A percentile compares a stretch with the other conserved stretches of the same genome.
These are phyloP conservation scores for Fusarium sp. DNA, from an alignment of 2,329 filamentous ascomycete genomes.

Conservation along the genomic window DNA sequence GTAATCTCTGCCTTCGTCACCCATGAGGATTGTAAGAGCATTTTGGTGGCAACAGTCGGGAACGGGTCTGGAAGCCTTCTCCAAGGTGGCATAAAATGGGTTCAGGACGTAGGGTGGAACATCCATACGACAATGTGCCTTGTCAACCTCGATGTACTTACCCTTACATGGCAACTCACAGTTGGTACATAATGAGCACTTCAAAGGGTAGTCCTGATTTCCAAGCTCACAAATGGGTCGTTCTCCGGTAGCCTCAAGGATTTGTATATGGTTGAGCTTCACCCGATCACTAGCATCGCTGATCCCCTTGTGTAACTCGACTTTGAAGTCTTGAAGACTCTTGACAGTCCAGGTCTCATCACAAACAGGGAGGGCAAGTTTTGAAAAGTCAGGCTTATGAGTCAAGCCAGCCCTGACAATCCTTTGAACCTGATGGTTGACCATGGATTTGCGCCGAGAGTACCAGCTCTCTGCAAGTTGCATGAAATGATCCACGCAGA, in stretches of 20 bases:
- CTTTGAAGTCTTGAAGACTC: background rate
- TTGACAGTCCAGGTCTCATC: constrained; percentile 10
- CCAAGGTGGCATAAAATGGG: background rate
- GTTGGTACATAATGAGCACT: constrained; percentile 2
- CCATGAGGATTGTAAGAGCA: constrained; percentile 8
- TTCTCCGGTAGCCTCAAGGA: background rate
- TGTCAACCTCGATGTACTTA: background rate
- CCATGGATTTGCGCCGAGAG: background rate
- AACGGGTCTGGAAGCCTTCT: background rate
- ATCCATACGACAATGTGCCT: background rate
- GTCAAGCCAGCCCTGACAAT: background rate
- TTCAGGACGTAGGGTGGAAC: background rate
- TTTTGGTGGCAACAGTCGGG: constrained; percentile 8
- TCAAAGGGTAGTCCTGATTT: background rate
- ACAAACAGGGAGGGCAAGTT: constrained; percentile 11
- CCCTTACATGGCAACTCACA: background rate
- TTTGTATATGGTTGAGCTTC: background rate
- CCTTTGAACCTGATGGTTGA: background rate
- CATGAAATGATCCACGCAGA: constrained; percentile 25
- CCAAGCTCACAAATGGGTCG: constrained; percentile 7
- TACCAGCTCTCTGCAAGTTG: constrained; percentile 27
- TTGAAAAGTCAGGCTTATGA: constrained; percentile 7
- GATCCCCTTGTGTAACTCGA: background rate
- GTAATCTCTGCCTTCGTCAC: background rate
- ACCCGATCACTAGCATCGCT: background rate